phyloP scores from a whole-genome alignment of 306 rosid genomes.

The Gastrolobium villosum region DNA sequence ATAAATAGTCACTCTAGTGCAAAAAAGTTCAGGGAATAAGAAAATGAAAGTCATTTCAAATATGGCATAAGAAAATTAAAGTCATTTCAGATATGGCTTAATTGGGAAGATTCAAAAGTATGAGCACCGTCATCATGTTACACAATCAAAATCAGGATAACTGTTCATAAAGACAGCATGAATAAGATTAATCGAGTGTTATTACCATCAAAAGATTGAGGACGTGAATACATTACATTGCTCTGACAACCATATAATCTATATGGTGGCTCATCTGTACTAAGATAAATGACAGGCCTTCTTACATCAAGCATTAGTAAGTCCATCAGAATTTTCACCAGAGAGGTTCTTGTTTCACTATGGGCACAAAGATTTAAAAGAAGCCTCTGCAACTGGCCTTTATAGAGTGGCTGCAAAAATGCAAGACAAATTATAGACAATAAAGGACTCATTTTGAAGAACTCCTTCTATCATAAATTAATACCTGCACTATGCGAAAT shows the following conservation, averaged over 20 bases:
- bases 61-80: not conserved
- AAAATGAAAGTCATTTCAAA: not conserved
- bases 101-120: constrained; percentile 13
- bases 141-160: constrained; percentile 1
- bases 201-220: constrained; percentile 93
- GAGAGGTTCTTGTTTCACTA: constrained; percentile 78
- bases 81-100: not conserved
- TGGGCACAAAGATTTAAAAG: constrained; percentile 95
- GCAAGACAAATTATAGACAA: constrained; percentile 37
- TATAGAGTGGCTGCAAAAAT: constrained; percentile 89
- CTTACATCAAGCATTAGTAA: constrained; percentile 82
- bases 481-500: constrained; percentile 96
- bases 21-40: constrained; percentile 5
- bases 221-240: constrained; percentile 96
- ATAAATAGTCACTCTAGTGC: not conserved
- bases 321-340: constrained; percentile 94
- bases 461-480: constrained; percentile 11
- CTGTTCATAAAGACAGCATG: not conserved
- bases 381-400: constrained; percentile 96
- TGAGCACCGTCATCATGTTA: not conserved
- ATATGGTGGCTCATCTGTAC: constrained; percentile 69
- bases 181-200: constrained; percentile 37
- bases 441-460: constrained; percentile 29
- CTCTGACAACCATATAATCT: constrained; percentile 93
- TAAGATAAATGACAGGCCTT: constrained; percentile 55